Conservation (phyloP, 2,329 filamentous ascomycete genomes). For the Colletotrichum liaoningense region DNA sequence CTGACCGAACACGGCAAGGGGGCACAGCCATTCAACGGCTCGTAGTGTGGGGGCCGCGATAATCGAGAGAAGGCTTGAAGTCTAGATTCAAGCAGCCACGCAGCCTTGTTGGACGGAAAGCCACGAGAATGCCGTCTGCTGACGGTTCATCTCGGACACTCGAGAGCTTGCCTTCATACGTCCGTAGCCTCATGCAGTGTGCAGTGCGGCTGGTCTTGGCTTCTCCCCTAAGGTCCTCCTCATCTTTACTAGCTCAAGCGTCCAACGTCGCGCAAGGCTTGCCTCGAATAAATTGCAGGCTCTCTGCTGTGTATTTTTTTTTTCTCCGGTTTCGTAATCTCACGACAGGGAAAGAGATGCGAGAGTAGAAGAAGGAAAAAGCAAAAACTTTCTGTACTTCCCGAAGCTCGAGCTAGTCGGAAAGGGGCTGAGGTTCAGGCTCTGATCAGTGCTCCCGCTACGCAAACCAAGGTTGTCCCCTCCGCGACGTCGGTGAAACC, state of each 20-base stretch:
- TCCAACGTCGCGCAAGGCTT: conserved; percentile 10
- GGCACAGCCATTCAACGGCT: neutral
- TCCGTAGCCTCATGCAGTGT: neutral
- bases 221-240: neutral
- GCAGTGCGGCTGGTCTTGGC: neutral
- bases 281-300: conserved; percentile 16
- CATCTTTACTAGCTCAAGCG: neutral
- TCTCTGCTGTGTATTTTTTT: neutral
- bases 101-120: neutral
- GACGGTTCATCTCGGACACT: neutral
- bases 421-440: neutral
- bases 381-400: neutral
- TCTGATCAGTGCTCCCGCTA: conserved; percentile 18
- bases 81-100: neutral
- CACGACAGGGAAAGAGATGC: neutral
- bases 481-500: neutral
- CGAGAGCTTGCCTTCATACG: neutral
- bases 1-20: neutral
- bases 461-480: neutral
- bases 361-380: neutral
- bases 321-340: neutral
- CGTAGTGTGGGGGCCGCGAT: neutral
- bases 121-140: no score
- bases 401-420: neutral
- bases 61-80: neutral